phyloP scores from a whole-genome alignment of 805 yeast genomes.

The Saccharomycopsis fermentans region DNA sequence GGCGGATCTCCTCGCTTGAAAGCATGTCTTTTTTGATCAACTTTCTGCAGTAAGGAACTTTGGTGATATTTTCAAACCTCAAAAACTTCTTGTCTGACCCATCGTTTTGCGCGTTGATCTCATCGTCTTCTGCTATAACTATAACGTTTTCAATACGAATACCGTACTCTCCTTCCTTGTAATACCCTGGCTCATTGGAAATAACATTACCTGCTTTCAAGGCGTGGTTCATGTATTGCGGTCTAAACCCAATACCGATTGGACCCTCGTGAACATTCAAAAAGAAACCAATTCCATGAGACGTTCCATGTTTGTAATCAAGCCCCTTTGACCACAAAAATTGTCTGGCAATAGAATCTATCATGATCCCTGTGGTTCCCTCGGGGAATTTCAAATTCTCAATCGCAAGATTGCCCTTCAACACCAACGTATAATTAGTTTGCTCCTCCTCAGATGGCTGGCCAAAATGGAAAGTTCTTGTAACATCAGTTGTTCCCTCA shows the following conservation, averaged over 20 bases:
- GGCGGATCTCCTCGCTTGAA: constrained; percentile 46
- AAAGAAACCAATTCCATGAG: constrained; percentile 93
- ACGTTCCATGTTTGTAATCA: constrained; percentile 90
- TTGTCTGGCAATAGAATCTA: constrained; percentile 79
- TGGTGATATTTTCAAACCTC: constrained; percentile 74
- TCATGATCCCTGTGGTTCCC: constrained; percentile 61
- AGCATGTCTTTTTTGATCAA: constrained; percentile 57
- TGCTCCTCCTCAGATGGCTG: constrained; percentile 47
- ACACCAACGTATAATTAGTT: constrained; percentile 69
- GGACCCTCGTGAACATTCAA: constrained; percentile 95
- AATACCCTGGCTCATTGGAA: constrained; percentile 92
- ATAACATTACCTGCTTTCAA: constrained; percentile 60
- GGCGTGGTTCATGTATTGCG: constrained; percentile 40
- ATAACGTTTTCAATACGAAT: constrained; percentile 83
- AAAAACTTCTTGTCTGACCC: constrained; percentile 43
- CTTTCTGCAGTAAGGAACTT: constrained; percentile 73
- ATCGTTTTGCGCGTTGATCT: constrained; percentile 23
- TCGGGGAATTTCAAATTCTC: constrained; percentile 73
- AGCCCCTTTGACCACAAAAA: constrained; percentile 73
- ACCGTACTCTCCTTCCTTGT: constrained; percentile 84
- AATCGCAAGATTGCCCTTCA: constrained; percentile 85
- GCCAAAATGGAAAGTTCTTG: constrained; percentile 70
- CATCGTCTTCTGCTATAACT: constrained; percentile 38
- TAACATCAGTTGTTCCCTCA: constrained; percentile 95
- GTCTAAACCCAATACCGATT: constrained; percentile 58